These are phyloP conservation scores for Lathyrus aphaca DNA, from an alignment of 306 rosid species.

Conservation along the genomic window DNA sequence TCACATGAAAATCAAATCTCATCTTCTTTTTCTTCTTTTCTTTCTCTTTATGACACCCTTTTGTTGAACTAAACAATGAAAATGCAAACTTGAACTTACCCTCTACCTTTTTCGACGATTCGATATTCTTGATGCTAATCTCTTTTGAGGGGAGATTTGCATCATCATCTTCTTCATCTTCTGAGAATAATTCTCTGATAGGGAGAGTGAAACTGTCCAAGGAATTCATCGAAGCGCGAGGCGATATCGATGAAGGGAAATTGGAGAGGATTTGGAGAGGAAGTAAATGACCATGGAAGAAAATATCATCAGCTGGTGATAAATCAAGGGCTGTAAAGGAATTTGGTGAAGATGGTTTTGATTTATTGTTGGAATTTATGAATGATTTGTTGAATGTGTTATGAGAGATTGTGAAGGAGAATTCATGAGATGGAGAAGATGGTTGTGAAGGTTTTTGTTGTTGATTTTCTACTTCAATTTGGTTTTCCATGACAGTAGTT, in stretches of 20 bases:
- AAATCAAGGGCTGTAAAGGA: conserved; percentile 69
- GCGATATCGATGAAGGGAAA: conserved; percentile 60
- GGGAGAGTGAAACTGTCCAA: conserved; percentile 76
- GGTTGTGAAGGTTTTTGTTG: conserved; percentile 33
- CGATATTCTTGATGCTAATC: conserved; percentile 27
- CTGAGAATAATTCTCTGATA: conserved; percentile 42
- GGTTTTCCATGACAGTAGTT: conserved; percentile 56
- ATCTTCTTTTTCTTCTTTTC: conserved; percentile 50
- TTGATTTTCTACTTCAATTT: conserved; percentile 33
- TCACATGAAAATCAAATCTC: conserved; percentile 58
- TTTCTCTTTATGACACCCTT: conserved; percentile 49
- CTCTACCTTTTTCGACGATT: conserved; percentile 36
- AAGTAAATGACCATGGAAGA: conserved; percentile 96
- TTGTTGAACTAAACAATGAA: conserved; percentile 59
- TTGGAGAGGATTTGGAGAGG: conserved; percentile 91
- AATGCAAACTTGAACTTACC: conserved; percentile 62
- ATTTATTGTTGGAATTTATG: conserved; percentile 43
- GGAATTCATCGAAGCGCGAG: conserved; percentile 77
- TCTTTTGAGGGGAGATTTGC: conserved; percentile 35
- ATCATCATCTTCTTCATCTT: conserved; percentile 44
- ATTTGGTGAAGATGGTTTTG: conserved; percentile 41
- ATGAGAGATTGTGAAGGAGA: conserved; percentile 89
- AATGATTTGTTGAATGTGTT: conserved; percentile 48
- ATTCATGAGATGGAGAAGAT: conserved; percentile 82
- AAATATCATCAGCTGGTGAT: conserved; percentile 94